Percentiles rank a stretch among this genome's conserved stretches.
Conservation (phyloP, 495 filamentous ascomycete genomes). For the Trichocladium antarcticum region DNA sequence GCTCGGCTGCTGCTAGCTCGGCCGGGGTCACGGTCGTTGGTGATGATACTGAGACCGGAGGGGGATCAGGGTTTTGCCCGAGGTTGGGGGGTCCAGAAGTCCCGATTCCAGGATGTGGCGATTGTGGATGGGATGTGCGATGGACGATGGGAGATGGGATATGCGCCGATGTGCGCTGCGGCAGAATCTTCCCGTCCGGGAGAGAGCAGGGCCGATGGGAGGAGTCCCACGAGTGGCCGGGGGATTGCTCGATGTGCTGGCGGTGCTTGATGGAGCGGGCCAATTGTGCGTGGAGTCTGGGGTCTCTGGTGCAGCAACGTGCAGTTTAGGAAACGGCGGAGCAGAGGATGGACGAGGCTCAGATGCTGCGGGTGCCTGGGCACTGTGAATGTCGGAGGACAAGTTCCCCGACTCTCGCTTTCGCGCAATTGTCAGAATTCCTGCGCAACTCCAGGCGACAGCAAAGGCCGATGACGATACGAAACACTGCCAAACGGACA, state of each 20-base stretch:
- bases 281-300: conserved; percentile 27
- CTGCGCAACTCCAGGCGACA: no score
- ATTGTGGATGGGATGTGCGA: no score
- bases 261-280: conserved; percentile 26
- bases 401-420: neutral
- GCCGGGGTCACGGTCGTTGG: neutral
- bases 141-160: neutral
- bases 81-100: no score
- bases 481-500: neutral
- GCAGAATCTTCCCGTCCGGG: conserved; percentile 5
- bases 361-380: neutral
- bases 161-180: neutral
- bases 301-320: conserved; percentile 27
- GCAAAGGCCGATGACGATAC: no score
- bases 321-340: conserved; percentile 21
- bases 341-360: conserved; percentile 7
- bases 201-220: conserved; percentile 26
- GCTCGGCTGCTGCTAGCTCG: neutral
- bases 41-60: no score
- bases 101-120: no score
- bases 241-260: conserved; percentile 31
- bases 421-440: no score
- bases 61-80: no score
- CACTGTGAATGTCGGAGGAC: neutral
- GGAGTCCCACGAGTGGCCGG: conserved; percentile 28